phyloP scores from a whole-genome alignment of 2,329 filamentous ascomycete species.

The Colletotrichum sansevieriae region DNA sequence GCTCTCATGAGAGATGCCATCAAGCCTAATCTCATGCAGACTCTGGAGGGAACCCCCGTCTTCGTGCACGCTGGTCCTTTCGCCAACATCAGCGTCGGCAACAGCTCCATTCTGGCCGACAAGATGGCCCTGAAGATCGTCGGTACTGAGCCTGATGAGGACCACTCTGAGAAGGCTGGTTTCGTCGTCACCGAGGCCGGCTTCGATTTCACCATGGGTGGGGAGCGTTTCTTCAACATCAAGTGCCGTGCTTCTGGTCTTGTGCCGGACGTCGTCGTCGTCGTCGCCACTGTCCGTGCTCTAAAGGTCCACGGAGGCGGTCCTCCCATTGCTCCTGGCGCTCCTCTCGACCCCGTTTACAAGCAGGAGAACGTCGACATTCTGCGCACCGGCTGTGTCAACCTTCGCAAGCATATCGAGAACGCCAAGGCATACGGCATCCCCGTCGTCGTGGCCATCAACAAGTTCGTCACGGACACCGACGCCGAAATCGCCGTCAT shows the following conservation, averaged over 20 bases:
- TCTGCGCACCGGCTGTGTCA: slow-evolving; percentile 89
- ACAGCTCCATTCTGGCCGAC: slow-evolving; percentile 94
- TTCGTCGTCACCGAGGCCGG: slow-evolving; percentile 97
- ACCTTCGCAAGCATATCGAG: slow-evolving; percentile 93
- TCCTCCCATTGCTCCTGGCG: slow-evolving; percentile 91
- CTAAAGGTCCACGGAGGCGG: slow-evolving; percentile 98
- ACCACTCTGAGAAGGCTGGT: slow-evolving; percentile 84
- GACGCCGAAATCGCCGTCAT: slow-evolving; percentile 91
- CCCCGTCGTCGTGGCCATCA: slow-evolving; percentile 96
- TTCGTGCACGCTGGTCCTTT: slow-evolving; percentile 98
- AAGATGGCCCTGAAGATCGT: slow-evolving; percentile 96
- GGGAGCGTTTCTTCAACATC: slow-evolving; percentile 99
- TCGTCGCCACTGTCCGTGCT: slow-evolving; percentile 95
- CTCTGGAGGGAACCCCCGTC: slow-evolving; percentile 94
- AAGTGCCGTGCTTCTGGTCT: slow-evolving; percentile 97
- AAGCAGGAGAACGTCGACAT: slow-evolving; percentile 93
- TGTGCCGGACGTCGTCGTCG: slow-evolving; percentile 90
- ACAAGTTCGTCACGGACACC: slow-evolving; percentile 95
- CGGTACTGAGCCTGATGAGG: slow-evolving; percentile 92
- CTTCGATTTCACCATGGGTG: slow-evolving; percentile 99
- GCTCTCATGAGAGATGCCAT: slow-evolving; percentile 98
- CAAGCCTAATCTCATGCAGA: slow-evolving; percentile 99
- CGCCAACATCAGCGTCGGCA: slow-evolving; percentile 97
- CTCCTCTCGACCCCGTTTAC: slow-evolving; percentile 88
- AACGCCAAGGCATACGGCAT: slow-evolving; percentile 92